Evolutionary conservation across 2,329 filamentous ascomycete genomes (phyloP), one percentile per base, ranked within the genome.

Genomic region (Ceratocystiopsis sp.): DNA sequence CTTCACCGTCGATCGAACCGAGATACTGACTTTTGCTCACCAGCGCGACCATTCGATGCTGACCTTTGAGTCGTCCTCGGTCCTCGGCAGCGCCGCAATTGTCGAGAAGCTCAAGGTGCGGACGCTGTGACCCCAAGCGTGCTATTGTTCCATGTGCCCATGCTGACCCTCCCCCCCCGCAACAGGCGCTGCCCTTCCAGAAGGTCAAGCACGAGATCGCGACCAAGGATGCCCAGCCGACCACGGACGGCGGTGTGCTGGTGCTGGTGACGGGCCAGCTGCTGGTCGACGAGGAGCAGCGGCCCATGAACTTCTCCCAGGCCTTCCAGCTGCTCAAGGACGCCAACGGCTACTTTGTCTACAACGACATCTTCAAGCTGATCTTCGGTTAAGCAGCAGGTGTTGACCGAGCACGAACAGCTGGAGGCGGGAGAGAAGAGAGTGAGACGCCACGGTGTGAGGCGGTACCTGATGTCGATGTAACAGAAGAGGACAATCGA

Each of bases 341-440:
- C 44, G 63, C 63, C 25, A 52, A 55, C 41, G 80, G 77, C 53
- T 94, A 81, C 69, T 95, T 75, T 61, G 82, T 96, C 59, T 80
- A 79, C 68, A 95, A 96, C 70, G 89, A 96, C 62, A 66, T 96
- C 60, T 96, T 96, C 78, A 84, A 84, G 65, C 75, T 96, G 49
- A 74, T 94, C 53, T 89, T 83, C 63, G 69, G 63, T 58, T 74
- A 66, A 50, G 44, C 41, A 13, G 19, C 32, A n/a, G 13, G 14
- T 2, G 11, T 3, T 12, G 11, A n/a, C 13, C 25, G 25, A 29
- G 25, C 25, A 29, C 25, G 25, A 8, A 29, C 25, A 11, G 9
- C 10, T 12, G 21, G 6, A 25, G 14, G 4, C n/a, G n/a, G 9
- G 25, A 25, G 40, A n/a, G 21, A 11, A 12, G 11, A 10, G 19